phyloP scores from a whole-genome alignment of 441 rosid genomes.

The California macrophylla region DNA sequence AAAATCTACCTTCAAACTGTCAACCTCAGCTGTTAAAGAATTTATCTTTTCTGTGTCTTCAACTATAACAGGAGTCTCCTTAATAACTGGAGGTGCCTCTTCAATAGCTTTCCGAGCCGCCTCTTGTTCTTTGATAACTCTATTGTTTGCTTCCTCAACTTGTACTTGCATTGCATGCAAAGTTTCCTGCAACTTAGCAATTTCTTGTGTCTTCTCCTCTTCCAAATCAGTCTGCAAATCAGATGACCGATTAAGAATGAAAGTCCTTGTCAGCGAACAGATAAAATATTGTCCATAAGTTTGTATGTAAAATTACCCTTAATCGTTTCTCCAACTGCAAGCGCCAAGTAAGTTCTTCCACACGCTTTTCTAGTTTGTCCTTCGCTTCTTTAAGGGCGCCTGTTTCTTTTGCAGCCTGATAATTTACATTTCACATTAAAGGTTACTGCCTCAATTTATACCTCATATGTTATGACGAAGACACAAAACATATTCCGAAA shows the following conservation, averaged over 20 bases:
- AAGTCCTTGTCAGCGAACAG: constrained; percentile 1
- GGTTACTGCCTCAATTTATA: constrained; percentile 17
- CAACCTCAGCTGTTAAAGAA: constrained; percentile 55
- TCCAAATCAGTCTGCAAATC: constrained; percentile 71
- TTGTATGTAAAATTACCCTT: constrained; percentile 45
- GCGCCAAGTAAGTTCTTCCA: constrained; percentile 98
- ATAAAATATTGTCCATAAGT: background rate
- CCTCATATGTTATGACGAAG: constrained; percentile 6
- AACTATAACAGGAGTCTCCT: constrained; percentile 77
- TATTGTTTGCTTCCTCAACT: constrained; percentile 66
- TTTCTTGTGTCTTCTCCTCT: constrained; percentile 86
- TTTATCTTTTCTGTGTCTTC: constrained; percentile 73
- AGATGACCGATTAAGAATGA: constrained; percentile 19
- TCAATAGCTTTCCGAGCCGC: constrained; percentile 81
- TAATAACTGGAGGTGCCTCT: constrained; percentile 70
- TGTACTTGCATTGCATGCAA: constrained; percentile 59
- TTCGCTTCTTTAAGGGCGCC: constrained; percentile 98
- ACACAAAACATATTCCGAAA: constrained; percentile 1
- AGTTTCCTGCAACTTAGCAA: constrained; percentile 67
- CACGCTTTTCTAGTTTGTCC: constrained; percentile 95
- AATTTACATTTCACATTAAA: constrained; percentile 13
- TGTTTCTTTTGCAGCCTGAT: constrained; percentile 92
- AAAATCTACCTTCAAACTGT: constrained; percentile 68
- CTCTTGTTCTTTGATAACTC: constrained; percentile 66
- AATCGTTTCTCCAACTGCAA: constrained; percentile 89